Evolutionary conservation across 2,329 filamentous ascomycete genomes (phyloP), one percentile per base, ranked within the genome.

Genomic region (Aciculosporium take): DNA sequence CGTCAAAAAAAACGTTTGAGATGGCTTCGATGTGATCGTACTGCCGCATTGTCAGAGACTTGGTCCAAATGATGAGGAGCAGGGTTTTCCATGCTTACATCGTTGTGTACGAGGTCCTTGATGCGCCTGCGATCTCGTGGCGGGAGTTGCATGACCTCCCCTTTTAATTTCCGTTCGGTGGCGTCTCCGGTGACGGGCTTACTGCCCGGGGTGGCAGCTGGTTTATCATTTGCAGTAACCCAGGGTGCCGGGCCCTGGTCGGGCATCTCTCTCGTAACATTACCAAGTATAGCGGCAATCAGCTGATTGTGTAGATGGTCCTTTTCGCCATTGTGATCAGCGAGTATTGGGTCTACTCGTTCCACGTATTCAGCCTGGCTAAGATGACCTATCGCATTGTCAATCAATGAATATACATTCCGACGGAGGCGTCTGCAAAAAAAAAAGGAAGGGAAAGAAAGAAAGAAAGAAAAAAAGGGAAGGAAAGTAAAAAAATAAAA

Each of bases 161-260:
- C 74, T 62, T 82, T 82, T 37, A 82, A 57, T 49, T 70, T 69
- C 51, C 76, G 67, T 59, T 83, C 78, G 28, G 73, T 69, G 27
- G 78, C 75, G 66, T 82, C 78, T 23, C 76, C 76, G 23, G 72
- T 74, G 36, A 76, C 68, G 18, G 75, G 73, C 55, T 82, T 82
- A 49, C 65, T 71, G 47, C 72, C 71, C 25, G 70, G 62, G 32
- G 66, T 67, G 9, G 71, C 62, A 15, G 69, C 61, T 15, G 76
- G 76, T 52, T 82, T 82, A 51, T 82, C 78, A 53, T 81, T 80
- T 41, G 78, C 76, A 56, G 76, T 81, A 56, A 82, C 79, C 78
- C 78, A 83, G 46, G 75, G 74, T 37, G 79, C 79, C 52, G 79
- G 70, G 51, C 77, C 77, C 55, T 69, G 68, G 48, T 81, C 78